Conservation (phyloP, 2,329 filamentous ascomycete species). For the Pseudogymnoascus sp. region DNA sequence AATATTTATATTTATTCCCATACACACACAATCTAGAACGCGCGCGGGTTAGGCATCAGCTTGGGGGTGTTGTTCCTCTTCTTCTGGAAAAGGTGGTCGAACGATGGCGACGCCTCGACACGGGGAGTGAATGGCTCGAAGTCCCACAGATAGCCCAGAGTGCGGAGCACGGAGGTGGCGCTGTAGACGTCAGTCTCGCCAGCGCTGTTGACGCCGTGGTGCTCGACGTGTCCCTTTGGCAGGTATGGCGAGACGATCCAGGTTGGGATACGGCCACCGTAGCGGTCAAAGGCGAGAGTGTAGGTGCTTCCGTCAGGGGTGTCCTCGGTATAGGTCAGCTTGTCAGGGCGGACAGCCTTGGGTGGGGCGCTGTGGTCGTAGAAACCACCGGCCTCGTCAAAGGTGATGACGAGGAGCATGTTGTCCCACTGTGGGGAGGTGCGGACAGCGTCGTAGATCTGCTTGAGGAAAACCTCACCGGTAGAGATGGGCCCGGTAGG, state of each 20-base stretch:
- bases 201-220: conserved; percentile 24
- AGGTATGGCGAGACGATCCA: conserved; percentile 38
- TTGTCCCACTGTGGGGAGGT: conserved; percentile 38
- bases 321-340: conserved; percentile 29
- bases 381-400: conserved; percentile 41
- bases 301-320: conserved; percentile 30
- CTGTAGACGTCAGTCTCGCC: conserved; percentile 28
- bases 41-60: not conserved
- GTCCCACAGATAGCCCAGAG: conserved; percentile 33
- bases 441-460: conserved; percentile 38
- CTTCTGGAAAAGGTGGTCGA: conserved; percentile 11
- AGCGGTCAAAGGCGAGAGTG: conserved; percentile 34
- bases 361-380: conserved; percentile 39
- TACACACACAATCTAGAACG: not conserved
- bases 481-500: conserved; percentile 36
- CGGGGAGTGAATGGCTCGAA: conserved; percentile 10
- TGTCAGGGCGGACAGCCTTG: conserved; percentile 27
- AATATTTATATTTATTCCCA: not conserved
- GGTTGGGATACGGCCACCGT: conserved; percentile 37
- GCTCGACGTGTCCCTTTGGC: conserved; percentile 30
- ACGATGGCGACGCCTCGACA: conserved; percentile 6
- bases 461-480: conserved; percentile 38
- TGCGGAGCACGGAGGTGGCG: conserved; percentile 34
- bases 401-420: conserved; percentile 39
- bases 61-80: not conserved